These are phyloP conservation scores for Leccinum arenicola DNA, from an alignment of 768 basidiomycete genomes.

Conservation along the genomic window DNA sequence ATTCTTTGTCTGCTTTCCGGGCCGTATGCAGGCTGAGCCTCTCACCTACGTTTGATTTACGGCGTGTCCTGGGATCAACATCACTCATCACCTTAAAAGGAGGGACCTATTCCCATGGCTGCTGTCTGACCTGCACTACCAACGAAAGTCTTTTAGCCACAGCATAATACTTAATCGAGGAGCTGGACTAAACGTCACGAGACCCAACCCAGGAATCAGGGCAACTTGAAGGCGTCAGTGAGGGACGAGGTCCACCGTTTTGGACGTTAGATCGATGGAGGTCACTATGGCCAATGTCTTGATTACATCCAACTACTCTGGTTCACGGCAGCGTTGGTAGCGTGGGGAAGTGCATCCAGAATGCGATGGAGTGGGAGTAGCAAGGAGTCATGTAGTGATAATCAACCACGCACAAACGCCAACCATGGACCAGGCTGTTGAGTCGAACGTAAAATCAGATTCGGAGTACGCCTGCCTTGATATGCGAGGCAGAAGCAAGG, in stretches of 20 bases:
- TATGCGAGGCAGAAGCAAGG: slow-evolving; percentile 26
- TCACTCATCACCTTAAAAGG: slow-evolving; percentile 6
- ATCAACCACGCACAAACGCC: slow-evolving; percentile 23
- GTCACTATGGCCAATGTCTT: not conserved
- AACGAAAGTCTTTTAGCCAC: not conserved
- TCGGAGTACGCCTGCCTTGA: slow-evolving; percentile 19
- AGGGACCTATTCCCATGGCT: slow-evolving; percentile 12
- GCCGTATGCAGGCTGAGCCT: slow-evolving; percentile 1
- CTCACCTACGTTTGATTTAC: slow-evolving; percentile 11
- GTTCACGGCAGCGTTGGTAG: not conserved
- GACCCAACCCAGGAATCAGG: slow-evolving; percentile 19
- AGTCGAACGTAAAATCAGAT: slow-evolving; percentile 19
- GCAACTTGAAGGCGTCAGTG: not conserved
- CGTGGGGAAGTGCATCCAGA: not conserved
- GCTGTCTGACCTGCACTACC: not conserved
- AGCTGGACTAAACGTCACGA: slow-evolving; percentile 10
- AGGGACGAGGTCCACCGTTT: not conserved
- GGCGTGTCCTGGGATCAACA: slow-evolving; percentile 9
- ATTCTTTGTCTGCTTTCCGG: slow-evolving; percentile 12
- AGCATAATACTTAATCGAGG: not conserved
- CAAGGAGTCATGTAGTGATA: slow-evolving; percentile 9
- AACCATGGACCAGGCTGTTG: slow-evolving; percentile 9
- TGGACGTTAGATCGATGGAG: not conserved
- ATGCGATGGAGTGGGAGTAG: slow-evolving; percentile 3
- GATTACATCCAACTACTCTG: not conserved